Base-by-base conservation (phyloP, 345 rosid genomes). In the Gossypium rotundifolium region DNA sequence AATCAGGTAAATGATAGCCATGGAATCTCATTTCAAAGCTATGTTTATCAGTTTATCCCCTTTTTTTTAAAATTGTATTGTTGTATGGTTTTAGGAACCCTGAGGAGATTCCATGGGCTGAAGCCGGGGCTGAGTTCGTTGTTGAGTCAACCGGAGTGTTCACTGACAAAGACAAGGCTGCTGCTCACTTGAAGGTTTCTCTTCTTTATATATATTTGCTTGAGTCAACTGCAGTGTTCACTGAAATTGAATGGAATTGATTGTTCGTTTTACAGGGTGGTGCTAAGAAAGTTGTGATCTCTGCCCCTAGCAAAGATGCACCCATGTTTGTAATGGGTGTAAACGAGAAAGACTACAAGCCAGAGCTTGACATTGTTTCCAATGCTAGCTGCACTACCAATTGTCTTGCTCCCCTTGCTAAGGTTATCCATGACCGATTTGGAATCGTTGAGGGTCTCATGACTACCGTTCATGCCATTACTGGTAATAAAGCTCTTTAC, bases 361-460 rank as follows among this genome's bases (percentile, higher is more conserved):
- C 95, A 2, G 89, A 90, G 58, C 86, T 89, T 14, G 44, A 88
- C 77, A 82, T 93, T 72, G 96, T 93, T 62, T 93, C 98, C 77
- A 93, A 93, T 80, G 98, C 98, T 71, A 93, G 98, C 72, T 94
- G 98, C 90, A 94, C 98, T 29, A 92, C 98, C 84, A 92, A 94
- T 87, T 94, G 97, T 65, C 97, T 94, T 73, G 98, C 98, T 71
- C 91, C 95, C 75, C 88, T 94, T 79, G 98, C 98, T 74, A 94
- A 94, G 92, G 98, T 94, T 70, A 92, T 94, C 69, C 74, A 94
- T 60, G 97, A 94, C 81, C 87, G 77, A 76, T 94, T 94, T 49
- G 98, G 98, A 60, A 94, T 94, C 42, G 93, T 90, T 70, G 98
- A 93, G 88, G 97, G 98, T 78, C 93, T 93, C 14, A 93, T 93